These are phyloP conservation scores for Pleomassaria siparia DNA, from an alignment of 2,329 filamentous ascomycete genomes.

Conservation along the genomic window DNA sequence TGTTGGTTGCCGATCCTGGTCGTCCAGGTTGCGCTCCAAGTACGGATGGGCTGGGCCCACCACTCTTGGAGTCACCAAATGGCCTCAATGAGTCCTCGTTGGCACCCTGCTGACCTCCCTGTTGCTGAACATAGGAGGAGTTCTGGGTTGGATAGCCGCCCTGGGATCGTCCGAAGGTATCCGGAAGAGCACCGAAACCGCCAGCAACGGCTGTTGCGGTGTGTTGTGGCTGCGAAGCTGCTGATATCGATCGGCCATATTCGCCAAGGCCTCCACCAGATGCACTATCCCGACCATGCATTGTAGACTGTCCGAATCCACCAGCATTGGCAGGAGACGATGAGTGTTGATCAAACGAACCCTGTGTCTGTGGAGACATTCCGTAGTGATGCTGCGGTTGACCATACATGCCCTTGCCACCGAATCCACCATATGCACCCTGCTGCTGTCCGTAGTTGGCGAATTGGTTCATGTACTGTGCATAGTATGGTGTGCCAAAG, in stretches of 20 bases:
- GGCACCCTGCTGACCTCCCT: slow-evolving; percentile 50
- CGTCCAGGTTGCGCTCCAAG: slow-evolving; percentile 62
- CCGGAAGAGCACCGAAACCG: slow-evolving; percentile 55
- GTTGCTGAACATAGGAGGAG: slow-evolving; percentile 54
- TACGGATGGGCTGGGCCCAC: slow-evolving; percentile 60
- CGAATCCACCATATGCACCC: slow-evolving; percentile 54
- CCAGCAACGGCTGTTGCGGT: slow-evolving; percentile 51
- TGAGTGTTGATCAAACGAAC: slow-evolving; percentile 64
- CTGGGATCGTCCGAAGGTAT: slow-evolving; percentile 61
- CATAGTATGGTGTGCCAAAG: slow-evolving; percentile 64
- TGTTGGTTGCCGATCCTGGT: slow-evolving; percentile 65
- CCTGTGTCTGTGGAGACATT: slow-evolving; percentile 54
- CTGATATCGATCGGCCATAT: slow-evolving; percentile 62
- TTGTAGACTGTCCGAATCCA: slow-evolving; percentile 51
- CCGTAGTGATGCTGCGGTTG: slow-evolving; percentile 65
- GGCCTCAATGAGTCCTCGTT: slow-evolving; percentile 59
- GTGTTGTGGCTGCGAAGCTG: slow-evolving; percentile 57
- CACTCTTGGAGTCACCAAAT: slow-evolving; percentile 58
- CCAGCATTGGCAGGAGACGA: slow-evolving; percentile 64
- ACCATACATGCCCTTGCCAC: slow-evolving; percentile 62
- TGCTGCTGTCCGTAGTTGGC: slow-evolving; percentile 51
- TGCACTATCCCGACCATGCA: slow-evolving; percentile 51
- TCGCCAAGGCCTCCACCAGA: slow-evolving; percentile 57
- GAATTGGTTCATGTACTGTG: slow-evolving; percentile 65
- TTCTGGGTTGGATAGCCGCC: slow-evolving; percentile 57